phyloP scores from a whole-genome alignment of 192 early-diverging fungal species.

The Dispira simplex region DNA sequence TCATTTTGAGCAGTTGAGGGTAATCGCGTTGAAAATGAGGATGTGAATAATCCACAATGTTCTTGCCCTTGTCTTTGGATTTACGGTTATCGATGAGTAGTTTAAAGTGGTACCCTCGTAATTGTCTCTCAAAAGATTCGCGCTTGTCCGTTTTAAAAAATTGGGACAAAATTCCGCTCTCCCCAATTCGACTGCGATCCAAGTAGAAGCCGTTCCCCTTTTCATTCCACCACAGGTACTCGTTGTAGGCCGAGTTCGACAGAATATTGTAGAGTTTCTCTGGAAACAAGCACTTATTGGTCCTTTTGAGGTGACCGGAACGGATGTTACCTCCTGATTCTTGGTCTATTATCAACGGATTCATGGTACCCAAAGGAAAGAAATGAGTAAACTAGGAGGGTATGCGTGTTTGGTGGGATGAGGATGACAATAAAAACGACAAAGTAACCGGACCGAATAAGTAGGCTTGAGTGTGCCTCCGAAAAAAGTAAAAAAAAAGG shows the following conservation, averaged over 20 bases:
- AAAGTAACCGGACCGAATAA: too few species aligned
- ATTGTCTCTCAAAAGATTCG: constrained; percentile 9
- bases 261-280: too few species aligned
- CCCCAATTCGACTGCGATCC: background rate
- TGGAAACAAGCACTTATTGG: too few species aligned
- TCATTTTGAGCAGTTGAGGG: background rate
- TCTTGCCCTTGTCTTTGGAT: constrained; percentile 11
- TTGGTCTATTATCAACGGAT: too few species aligned
- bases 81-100: constrained; percentile 8
- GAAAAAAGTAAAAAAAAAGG: too few species aligned
- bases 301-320: too few species aligned
- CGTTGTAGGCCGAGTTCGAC: background rate
- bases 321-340: too few species aligned
- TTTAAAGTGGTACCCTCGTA: constrained; percentile 7
- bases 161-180: background rate
- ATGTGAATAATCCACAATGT: background rate
- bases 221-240: constrained; percentile 10
- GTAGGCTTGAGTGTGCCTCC: too few species aligned
- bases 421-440: too few species aligned
- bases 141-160: constrained; percentile 1
- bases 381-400: too few species aligned
- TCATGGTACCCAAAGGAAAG: too few species aligned
- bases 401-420: too few species aligned
- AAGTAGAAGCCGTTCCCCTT: constrained; percentile 1
- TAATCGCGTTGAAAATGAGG: background rate